Percentiles rank a stretch among this genome's conserved stretches.
phyloP scores from a whole-genome alignment of 2,329 filamentous ascomycete species.

The Cryphonectria parasitica region DNA sequence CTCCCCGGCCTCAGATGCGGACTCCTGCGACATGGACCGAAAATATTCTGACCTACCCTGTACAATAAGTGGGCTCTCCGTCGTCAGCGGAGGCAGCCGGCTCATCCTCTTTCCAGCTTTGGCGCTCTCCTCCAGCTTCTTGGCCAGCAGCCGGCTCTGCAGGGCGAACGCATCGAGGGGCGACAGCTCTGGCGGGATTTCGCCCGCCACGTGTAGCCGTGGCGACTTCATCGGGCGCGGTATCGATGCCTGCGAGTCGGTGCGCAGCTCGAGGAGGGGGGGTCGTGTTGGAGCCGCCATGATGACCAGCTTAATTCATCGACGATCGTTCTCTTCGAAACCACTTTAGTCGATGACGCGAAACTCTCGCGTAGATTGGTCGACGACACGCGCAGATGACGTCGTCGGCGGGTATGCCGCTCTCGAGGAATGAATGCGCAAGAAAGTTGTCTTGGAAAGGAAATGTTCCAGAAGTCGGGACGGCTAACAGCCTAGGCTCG shows the following conservation, averaged over 20 bases:
- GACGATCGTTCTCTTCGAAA: constrained; percentile 8
- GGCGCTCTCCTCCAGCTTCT: constrained; percentile 80
- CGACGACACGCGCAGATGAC: constrained; percentile 25
- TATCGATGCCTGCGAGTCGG: constrained; percentile 57
- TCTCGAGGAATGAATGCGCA: constrained; percentile 20
- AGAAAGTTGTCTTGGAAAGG: constrained; percentile 10
- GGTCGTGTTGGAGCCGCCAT: constrained; percentile 59
- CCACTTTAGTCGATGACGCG: constrained; percentile 7
- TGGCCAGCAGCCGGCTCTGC: constrained; percentile 85
- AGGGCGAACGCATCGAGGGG: constrained; percentile 94
- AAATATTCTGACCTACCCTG: constrained; percentile 82
- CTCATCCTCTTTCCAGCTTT: constrained; percentile 80
- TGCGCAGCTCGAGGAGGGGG: constrained; percentile 62
- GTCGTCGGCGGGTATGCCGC: constrained; percentile 21
- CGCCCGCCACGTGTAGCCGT: constrained; percentile 75
- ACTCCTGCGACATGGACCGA: constrained; percentile 71
- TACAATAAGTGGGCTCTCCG: constrained; percentile 76
- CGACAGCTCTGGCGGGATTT: constrained; percentile 86
- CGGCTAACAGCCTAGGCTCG: background rate
- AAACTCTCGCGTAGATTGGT: constrained; percentile 14
- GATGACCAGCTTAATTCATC: constrained; percentile 32
- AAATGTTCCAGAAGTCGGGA: constrained; percentile 8
- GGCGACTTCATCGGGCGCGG: constrained; percentile 70
- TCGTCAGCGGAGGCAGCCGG: constrained; percentile 79
- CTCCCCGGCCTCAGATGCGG: constrained; percentile 52